phyloP scores from a whole-genome alignment of 2,329 filamentous ascomycete species.

The Stromatinia cepivora region DNA sequence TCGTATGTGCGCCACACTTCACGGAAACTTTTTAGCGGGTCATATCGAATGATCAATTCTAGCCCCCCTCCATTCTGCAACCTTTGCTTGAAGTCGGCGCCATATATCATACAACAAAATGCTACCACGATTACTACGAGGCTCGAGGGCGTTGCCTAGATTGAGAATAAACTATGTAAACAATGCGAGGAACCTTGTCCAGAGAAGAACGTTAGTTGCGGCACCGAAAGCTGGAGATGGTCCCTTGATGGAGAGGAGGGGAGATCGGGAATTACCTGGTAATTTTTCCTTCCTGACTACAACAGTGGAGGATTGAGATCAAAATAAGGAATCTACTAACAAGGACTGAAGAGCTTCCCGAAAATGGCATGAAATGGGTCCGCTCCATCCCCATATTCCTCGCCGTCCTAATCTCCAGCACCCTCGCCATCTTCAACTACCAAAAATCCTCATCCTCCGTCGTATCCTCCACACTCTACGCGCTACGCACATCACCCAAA shows the following conservation, averaged over 20 bases:
- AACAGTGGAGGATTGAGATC: neutral
- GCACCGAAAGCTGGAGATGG: conserved; percentile 61
- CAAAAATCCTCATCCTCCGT: conserved; percentile 88
- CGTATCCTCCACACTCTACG: conserved; percentile 87
- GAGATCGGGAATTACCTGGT: conserved; percentile 68
- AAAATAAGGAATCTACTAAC: neutral
- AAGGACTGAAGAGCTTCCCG: conserved; percentile 32
- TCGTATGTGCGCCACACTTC: conserved; percentile 25
- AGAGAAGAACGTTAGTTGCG: conserved; percentile 52
- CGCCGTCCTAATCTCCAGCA: conserved; percentile 66
- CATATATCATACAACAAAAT: conserved; percentile 28
- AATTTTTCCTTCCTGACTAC: conserved; percentile 28
- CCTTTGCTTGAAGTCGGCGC: neutral
- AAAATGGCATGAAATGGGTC: conserved; percentile 55
- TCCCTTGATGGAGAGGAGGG: conserved; percentile 63
- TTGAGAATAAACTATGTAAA: conserved; percentile 24
- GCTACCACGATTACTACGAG: conserved; percentile 38
- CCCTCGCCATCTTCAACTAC: conserved; percentile 97
- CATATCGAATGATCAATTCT: conserved; percentile 15
- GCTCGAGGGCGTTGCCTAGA: conserved; percentile 31
- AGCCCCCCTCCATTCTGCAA: conserved; percentile 14
- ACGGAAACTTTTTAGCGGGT: conserved; percentile 23
- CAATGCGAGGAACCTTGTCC: conserved; percentile 28
- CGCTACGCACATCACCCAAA: conserved; percentile 74
- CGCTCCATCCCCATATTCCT: conserved; percentile 81